Conservation (phyloP, 768 basidiomycete genomes). For the Mycena albidolilacea region DNA sequence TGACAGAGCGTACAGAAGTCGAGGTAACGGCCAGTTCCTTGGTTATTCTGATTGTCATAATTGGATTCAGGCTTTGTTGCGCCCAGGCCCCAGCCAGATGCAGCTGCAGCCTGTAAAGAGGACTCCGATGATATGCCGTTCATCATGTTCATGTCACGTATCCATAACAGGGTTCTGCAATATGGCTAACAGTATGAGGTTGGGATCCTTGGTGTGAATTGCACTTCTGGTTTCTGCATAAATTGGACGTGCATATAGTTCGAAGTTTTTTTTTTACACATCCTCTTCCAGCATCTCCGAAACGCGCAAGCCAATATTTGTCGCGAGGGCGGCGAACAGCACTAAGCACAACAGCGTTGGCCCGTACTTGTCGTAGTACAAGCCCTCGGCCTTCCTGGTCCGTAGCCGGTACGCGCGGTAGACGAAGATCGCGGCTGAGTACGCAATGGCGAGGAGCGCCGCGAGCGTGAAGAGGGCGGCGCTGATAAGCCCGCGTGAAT, state of each 20-base stretch:
- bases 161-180: no score
- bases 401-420: conserved; percentile 81
- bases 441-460: conserved; percentile 91
- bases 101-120: no score
- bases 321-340: conserved; percentile 76
- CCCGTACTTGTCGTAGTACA: conserved; percentile 93
- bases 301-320: conserved; percentile 82
- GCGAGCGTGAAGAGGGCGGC: conserved; percentile 91
- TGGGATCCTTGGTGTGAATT: no score
- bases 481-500: conserved; percentile 85
- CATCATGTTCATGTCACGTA: no score
- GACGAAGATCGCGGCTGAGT: conserved; percentile 86
- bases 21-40: no score
- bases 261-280: neutral
- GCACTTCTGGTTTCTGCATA: neutral
- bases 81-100: no score
- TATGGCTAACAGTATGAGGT: no score
- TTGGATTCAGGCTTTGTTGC: no score
- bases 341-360: conserved; percentile 82
- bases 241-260: neutral
- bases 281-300: conserved; percentile 61
- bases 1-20: no score
- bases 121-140: no score
- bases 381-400: conserved; percentile 78
- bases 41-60: no score